Conservation (phyloP, 148 eudicot genomes). For the Gaultheria prostrata region DNA sequence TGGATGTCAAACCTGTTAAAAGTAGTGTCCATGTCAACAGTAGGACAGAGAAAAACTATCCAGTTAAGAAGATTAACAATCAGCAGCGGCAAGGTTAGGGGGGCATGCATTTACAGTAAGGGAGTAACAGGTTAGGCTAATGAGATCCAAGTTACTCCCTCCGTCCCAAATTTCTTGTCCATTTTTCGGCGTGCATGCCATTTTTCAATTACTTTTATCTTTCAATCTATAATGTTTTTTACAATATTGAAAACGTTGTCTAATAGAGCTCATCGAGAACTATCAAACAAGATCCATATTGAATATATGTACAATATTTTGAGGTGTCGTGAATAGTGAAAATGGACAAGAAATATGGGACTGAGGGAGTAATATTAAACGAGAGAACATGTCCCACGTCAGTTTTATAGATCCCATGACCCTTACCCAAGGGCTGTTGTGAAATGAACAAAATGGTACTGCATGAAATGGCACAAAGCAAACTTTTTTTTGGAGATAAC, state of each 20-base stretch:
- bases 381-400: no score
- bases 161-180: no score
- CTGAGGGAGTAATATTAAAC: no score
- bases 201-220: no score
- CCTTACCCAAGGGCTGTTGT: background rate
- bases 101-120: background rate
- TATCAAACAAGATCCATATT: no score
- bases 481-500: background rate
- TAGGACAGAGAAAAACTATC: background rate
- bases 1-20: constrained; percentile 49
- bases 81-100: background rate
- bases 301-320: no score
- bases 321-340: no score
- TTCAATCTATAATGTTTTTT: no score
- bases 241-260: no score
- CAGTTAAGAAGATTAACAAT: background rate
- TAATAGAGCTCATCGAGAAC: no score
- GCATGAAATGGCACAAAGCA: background rate
- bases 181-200: no score
- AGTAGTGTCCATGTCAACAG: background rate
- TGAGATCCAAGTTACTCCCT: background rate
- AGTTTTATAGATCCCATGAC: background rate
- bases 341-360: no score
- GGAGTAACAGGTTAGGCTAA: background rate
- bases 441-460: background rate